Percentiles rank a stretch among this genome's conserved stretches.
These are phyloP conservation scores for Aegilops longissima DNA, from an alignment of 176 grass and related monocot genomes.

Conservation along the genomic window DNA sequence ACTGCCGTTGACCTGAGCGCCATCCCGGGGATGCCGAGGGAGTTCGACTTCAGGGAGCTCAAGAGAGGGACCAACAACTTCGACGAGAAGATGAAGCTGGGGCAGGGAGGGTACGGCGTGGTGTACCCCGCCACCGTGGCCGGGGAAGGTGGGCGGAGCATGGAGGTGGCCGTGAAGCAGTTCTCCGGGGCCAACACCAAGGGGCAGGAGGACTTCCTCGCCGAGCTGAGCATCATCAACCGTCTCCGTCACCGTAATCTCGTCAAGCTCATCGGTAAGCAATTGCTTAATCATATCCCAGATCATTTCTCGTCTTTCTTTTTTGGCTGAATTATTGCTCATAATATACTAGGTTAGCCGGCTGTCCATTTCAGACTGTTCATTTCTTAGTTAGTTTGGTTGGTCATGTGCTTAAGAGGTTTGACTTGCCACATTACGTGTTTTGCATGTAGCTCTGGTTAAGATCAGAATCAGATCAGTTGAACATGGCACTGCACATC, in stretches of 20 bases:
- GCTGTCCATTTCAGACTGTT: background rate
- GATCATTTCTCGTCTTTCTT: background rate
- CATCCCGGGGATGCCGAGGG: constrained; percentile 70
- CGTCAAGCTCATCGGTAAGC: constrained; percentile 75
- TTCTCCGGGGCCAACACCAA: constrained; percentile 74
- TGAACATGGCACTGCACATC: too few species aligned
- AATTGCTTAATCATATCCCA: background rate
- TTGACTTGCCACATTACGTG: background rate
- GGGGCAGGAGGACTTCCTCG: constrained; percentile 83
- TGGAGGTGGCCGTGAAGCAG: constrained; percentile 81
- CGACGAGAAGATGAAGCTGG: constrained; percentile 78
- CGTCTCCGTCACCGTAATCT: constrained; percentile 80
- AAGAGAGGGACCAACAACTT: constrained; percentile 75
- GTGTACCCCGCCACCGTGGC: constrained; percentile 67
- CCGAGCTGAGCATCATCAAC: constrained; percentile 91
- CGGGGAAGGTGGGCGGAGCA: constrained; percentile 49
- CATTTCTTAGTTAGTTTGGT: background rate
- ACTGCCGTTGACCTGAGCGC: constrained; percentile 35
- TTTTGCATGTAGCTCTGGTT: background rate
- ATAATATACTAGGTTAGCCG: background rate
- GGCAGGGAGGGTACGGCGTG: constrained; percentile 81
- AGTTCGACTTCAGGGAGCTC: constrained; percentile 73
- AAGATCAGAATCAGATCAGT: background rate
- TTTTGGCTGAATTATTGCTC: background rate
- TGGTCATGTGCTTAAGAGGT: background rate